These are phyloP conservation scores for Eremomyces bilateralis DNA, from an alignment of 495 filamentous ascomycete species.

Conservation along the genomic window DNA sequence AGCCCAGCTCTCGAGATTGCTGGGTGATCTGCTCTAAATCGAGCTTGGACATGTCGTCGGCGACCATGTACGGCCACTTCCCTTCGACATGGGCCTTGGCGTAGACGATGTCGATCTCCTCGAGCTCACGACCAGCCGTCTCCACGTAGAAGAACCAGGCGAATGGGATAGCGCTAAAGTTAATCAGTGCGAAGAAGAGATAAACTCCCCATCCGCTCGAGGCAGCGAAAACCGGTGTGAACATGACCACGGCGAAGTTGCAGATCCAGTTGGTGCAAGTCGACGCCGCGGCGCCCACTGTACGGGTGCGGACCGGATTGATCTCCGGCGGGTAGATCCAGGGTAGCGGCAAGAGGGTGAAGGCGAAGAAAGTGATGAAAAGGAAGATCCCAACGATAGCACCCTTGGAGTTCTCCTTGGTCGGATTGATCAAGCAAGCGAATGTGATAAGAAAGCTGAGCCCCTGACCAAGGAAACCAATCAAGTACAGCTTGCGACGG, in stretches of 20 bases:
- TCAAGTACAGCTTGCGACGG: slow-evolving; percentile 26
- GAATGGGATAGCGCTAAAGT: slow-evolving; percentile 15
- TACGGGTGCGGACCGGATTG: slow-evolving; percentile 15
- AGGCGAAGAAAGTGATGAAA: neutral
- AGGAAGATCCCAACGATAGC: neutral
- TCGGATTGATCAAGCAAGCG: slow-evolving; percentile 11
- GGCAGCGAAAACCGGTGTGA: slow-evolving; percentile 17
- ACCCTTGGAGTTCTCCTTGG: neutral
- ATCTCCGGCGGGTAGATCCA: slow-evolving; percentile 19
- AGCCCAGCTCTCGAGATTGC: no score
- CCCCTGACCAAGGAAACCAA: slow-evolving; percentile 24
- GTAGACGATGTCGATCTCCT: slow-evolving; percentile 20
- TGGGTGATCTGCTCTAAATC: no score
- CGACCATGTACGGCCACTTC: no score
- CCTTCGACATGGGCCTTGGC: no score
- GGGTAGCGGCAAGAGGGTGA: slow-evolving; percentile 5
- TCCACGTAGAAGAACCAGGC: slow-evolving; percentile 18
- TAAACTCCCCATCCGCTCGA: slow-evolving; percentile 18
- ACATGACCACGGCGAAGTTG: slow-evolving; percentile 15
- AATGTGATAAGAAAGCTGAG: slow-evolving; percentile 18
- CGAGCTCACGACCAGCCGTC: slow-evolving; percentile 15
- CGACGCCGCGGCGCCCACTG: slow-evolving; percentile 10
- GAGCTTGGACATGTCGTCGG: no score
- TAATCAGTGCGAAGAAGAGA: slow-evolving; percentile 18
- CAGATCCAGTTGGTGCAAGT: slow-evolving; percentile 13